Evolutionary conservation across 208 protist genomes (phyloP).

Genomic region (Leishmania turanica): DNA sequence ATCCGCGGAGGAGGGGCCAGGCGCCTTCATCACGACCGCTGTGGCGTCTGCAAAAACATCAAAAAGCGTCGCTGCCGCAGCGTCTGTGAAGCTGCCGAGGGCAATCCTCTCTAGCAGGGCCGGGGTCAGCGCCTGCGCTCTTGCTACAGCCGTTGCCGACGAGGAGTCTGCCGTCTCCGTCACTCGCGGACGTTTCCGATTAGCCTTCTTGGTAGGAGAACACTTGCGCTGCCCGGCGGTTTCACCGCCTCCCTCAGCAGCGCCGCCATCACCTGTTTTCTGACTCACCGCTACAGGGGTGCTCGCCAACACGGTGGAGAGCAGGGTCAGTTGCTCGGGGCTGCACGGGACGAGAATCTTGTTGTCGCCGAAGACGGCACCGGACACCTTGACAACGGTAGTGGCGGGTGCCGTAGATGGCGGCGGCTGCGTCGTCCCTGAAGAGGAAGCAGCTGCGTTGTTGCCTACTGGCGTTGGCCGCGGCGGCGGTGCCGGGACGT

Average conservation of each 20-base stretch:
- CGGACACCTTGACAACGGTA: constrained; percentile 34
- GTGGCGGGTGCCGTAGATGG: constrained; percentile 1
- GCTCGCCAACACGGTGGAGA: constrained; percentile 40
- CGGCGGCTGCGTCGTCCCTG: background rate
- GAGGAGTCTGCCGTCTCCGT: background rate
- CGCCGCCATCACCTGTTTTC: background rate
- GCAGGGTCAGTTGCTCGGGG: constrained; percentile 54
- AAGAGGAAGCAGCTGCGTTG: background rate
- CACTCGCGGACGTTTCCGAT: constrained; percentile 13
- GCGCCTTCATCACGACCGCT: constrained; percentile 7
- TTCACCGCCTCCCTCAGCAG: background rate
- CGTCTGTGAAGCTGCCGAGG: constrained; percentile 65
- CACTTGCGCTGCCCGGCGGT: background rate
- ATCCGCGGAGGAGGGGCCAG: background rate
- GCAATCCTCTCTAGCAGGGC: constrained; percentile 64
- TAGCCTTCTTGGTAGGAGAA: background rate
- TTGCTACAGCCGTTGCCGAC: background rate
- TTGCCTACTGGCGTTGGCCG: background rate
- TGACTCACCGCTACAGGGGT: background rate
- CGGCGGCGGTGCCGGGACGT: constrained; percentile 12
- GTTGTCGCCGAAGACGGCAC: constrained; percentile 40
- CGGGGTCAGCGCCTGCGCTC: constrained; percentile 23
- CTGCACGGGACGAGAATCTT: constrained; percentile 70
- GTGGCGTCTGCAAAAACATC: constrained; percentile 32
- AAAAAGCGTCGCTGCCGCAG: constrained; percentile 41